Evolutionary conservation across 108 stramenopile genomes (phyloP).

Genomic region (Halocafeteria seosinensis): DNA sequence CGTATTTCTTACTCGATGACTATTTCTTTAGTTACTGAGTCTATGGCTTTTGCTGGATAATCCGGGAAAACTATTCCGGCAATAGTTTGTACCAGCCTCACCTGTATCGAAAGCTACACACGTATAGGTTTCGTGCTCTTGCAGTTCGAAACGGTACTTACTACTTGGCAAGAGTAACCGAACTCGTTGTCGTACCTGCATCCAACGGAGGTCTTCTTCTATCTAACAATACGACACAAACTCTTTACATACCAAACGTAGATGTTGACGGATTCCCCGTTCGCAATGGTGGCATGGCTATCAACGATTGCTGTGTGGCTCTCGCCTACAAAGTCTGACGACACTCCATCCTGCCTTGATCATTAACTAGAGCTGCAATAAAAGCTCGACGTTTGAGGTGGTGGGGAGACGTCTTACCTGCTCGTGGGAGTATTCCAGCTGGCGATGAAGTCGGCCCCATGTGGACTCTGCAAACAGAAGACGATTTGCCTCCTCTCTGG

Average conservation of each 20-base stretch:
- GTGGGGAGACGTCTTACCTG: too few species aligned
- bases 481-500: not conserved
- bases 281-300: conserved; percentile 2
- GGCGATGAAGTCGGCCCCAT: conserved; percentile 5
- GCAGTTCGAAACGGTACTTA: too few species aligned
- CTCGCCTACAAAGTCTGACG: conserved; percentile 13
- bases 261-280: not conserved
- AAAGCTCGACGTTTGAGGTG: too few species aligned
- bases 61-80: not conserved
- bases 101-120: too few species aligned
- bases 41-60: not conserved
- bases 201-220: too few species aligned
- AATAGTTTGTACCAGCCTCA: conserved; percentile 11
- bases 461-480: not conserved
- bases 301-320: conserved; percentile 1
- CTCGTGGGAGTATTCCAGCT: conserved; percentile 13
- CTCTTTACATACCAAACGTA: conserved; percentile 11
- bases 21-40: too few species aligned
- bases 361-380: too few species aligned
- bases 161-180: conserved; percentile 15
- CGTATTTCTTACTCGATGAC: too few species aligned
- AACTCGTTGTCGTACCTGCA: conserved; percentile 22
- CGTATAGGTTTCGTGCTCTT: too few species aligned
- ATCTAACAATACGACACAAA: too few species aligned
- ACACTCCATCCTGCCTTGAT: conserved; percentile 10